A percentile compares a stretch with the other conserved stretches of the same genome.
These are phyloP conservation scores for Trichomonas gallinae DNA, from an alignment of 208 protist genomes.

Conservation along the genomic window DNA sequence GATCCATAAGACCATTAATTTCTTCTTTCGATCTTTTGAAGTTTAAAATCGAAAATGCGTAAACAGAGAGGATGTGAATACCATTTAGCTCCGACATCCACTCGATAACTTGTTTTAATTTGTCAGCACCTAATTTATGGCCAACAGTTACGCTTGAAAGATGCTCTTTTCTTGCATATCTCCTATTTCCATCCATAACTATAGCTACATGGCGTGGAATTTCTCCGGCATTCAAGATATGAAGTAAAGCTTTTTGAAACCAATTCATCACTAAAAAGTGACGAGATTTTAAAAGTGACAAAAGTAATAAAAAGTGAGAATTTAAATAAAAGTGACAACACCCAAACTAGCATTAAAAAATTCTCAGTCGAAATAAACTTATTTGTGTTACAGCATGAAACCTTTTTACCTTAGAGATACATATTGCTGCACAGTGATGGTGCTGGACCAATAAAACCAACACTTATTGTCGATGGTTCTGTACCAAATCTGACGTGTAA, in stretches of 20 bases:
- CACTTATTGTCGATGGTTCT: no score
- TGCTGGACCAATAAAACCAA: no score
- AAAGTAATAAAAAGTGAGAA: no score
- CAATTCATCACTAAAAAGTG: neutral
- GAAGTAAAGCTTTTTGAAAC: neutral
- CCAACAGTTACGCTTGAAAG: neutral
- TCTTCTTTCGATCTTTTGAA: neutral
- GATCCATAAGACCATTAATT: neutral
- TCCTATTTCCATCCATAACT: conserved; percentile 31
- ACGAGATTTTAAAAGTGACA: no score
- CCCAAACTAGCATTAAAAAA: no score
- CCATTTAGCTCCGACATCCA: neutral
- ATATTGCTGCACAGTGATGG: no score
- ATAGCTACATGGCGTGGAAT: conserved; percentile 24
- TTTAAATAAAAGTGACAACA: no score
- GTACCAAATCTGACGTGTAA: no score
- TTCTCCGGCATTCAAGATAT: neutral
- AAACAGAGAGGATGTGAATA: neutral
- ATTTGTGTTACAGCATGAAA: no score
- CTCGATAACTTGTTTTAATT: conserved; percentile 4
- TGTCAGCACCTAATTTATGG: neutral
- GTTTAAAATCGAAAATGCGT: neutral
- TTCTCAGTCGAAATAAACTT: no score
- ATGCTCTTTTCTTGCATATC: conserved; percentile 21
- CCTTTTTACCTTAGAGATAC: no score